Evolutionary conservation across 2,329 filamentous ascomycete species (phyloP).

Genomic region (Trichoderma aggressivum): DNA sequence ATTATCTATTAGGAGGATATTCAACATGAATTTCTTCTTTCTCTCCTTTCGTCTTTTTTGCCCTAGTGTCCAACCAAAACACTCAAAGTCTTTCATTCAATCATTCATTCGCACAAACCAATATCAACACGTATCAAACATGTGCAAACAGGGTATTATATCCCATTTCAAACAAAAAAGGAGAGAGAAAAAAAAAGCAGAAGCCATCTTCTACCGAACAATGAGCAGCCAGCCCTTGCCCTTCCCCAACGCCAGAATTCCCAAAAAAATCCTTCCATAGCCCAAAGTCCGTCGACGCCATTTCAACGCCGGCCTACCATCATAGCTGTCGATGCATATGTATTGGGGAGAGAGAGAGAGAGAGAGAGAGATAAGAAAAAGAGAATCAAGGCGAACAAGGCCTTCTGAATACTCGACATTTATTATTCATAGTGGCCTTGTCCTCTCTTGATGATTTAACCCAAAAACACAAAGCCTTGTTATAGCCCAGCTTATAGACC

Average conservation of each 20-base stretch:
- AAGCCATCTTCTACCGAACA: neutral
- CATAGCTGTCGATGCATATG: conserved; percentile 5
- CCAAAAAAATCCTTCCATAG: conserved; percentile 1
- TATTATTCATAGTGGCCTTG: neutral
- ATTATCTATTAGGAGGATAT: neutral
- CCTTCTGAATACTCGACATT: neutral
- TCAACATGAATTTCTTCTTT: neutral
- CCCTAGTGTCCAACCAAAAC: neutral
- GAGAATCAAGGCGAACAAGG: conserved; percentile 22
- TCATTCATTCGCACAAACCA: conserved; percentile 9
- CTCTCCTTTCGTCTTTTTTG: neutral
- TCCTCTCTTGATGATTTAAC: neutral
- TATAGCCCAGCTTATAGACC: neutral
- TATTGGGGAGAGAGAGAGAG: conserved; percentile 1
- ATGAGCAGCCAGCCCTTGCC: neutral
- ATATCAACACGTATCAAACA: conserved; percentile 7
- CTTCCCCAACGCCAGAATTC: neutral
- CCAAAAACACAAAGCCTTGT: neutral
- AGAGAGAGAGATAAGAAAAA: conserved; percentile 6
- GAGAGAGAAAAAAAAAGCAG: neutral
- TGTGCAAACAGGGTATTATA: conserved; percentile 8
- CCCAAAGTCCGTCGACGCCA: conserved; percentile 19
- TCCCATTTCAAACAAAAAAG: neutral
- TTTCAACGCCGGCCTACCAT: conserved; percentile 19
- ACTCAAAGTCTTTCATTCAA: neutral